A percentile compares a stretch with the other conserved stretches of the same genome.
Conservation (phyloP, 345 rosid genomes). For the Brassica incana region DNA sequence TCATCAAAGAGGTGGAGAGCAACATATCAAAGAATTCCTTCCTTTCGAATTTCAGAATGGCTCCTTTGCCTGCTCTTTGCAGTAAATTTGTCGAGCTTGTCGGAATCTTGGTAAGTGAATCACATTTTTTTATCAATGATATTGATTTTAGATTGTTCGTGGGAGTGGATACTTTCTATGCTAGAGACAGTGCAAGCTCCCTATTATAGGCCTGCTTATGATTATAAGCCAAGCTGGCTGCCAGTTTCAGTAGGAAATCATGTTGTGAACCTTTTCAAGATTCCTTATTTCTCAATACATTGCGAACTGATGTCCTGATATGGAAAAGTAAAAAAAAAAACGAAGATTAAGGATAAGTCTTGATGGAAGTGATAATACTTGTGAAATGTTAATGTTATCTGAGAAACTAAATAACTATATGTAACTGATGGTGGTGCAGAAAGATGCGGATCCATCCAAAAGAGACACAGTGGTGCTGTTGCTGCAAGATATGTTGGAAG, state of each 20-base stretch:
- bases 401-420: constrained; percentile 8
- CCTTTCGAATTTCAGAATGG: constrained; percentile 88
- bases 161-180: constrained; percentile 1
- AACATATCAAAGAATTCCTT: constrained; percentile 82
- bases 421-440: constrained; percentile 53
- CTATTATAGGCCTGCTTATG: not conserved
- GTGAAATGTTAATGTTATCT: constrained; percentile 5
- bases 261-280: not conserved
- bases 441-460: constrained; percentile 77
- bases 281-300: not conserved
- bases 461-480: constrained; percentile 72
- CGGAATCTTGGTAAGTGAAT: constrained; percentile 71
- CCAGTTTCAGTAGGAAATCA: constrained; percentile 6
- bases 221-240: constrained; percentile 10
- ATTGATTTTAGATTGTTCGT: constrained; percentile 4
- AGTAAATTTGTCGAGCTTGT: constrained; percentile 88
- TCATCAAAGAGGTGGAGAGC: constrained; percentile 86
- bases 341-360: not conserved
- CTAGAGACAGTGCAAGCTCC: not conserved
- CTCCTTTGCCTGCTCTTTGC: constrained; percentile 68
- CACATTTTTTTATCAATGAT: not conserved
- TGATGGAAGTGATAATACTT: constrained; percentile 3
- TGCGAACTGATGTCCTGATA: not conserved
- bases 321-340: not conserved
- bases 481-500: constrained; percentile 96